A percentile compares a stretch with the other conserved stretches of the same genome.
Evolutionary conservation across 1,284 basidiomycete species (phyloP).

Genomic region (Leccinum pachyderme): DNA sequence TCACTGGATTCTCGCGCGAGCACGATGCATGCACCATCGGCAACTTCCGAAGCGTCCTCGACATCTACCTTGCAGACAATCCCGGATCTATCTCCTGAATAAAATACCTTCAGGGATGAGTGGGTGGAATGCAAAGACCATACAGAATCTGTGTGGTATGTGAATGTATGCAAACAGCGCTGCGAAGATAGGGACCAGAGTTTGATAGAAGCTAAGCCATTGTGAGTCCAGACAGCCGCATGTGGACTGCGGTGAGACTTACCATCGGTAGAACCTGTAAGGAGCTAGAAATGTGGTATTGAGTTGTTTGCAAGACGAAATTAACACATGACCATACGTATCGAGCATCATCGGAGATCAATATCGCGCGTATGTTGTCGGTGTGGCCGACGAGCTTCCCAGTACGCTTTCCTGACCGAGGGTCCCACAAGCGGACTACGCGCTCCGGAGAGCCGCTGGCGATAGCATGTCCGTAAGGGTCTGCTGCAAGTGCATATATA

Average conservation of each 20-base stretch:
- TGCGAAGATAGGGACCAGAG: conserved; percentile 92
- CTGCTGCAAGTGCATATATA: conserved; percentile 77
- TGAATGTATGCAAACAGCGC: conserved; percentile 93
- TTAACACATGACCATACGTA: conserved; percentile 57
- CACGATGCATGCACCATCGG: conserved; percentile 87
- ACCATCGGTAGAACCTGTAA: conserved; percentile 90
- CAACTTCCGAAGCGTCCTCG: conserved; percentile 75
- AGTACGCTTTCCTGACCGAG: conserved; percentile 73
- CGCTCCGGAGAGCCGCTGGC: conserved; percentile 91
- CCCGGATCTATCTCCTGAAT: conserved; percentile 93
- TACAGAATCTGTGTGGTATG: conserved; percentile 92
- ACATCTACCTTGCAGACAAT: conserved; percentile 89
- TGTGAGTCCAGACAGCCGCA: conserved; percentile 10
- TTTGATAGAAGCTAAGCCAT: conserved; percentile 67
- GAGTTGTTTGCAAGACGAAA: conserved; percentile 13
- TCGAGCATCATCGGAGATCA: conserved; percentile 86
- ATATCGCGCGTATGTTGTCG: conserved; percentile 90
- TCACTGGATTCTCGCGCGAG: conserved; percentile 66
- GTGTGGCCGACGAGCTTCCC: conserved; percentile 90
- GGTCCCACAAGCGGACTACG: conserved; percentile 91
- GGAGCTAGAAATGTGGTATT: conserved; percentile 49
- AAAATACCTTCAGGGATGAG: conserved; percentile 88
- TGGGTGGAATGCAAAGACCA: conserved; percentile 92
- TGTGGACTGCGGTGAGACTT: conserved; percentile 21
- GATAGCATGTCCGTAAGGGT: conserved; percentile 77